These are phyloP conservation scores for Citrullus mucosospermus DNA, from an alignment of 306 rosid genomes.

Conservation along the genomic window DNA sequence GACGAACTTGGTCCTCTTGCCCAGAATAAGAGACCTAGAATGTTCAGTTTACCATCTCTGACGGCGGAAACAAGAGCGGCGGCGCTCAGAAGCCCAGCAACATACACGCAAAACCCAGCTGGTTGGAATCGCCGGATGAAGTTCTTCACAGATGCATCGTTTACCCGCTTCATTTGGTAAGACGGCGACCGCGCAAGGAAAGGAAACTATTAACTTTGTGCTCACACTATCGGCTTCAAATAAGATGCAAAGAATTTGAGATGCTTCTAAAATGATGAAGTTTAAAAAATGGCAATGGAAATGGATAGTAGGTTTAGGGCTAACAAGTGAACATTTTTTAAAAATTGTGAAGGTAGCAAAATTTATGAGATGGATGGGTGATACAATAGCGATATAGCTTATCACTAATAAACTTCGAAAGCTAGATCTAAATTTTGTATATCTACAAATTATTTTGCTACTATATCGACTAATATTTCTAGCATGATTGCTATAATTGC, in stretches of 20 bases:
- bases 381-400: too few relatives aligned
- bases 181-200: not conserved
- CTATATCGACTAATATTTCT: too few relatives aligned
- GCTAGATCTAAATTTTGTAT: too few relatives aligned
- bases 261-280: too few relatives aligned
- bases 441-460: too few relatives aligned
- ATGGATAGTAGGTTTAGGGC: too few relatives aligned
- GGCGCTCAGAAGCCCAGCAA: slow-evolving; percentile 33
- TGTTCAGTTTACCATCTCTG: slow-evolving; percentile 23
- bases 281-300: too few relatives aligned
- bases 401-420: too few relatives aligned
- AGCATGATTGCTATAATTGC: too few relatives aligned
- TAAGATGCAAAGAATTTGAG: not conserved
- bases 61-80: slow-evolving; percentile 34
- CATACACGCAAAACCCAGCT: slow-evolving; percentile 20
- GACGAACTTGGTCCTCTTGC: not conserved
- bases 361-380: too few relatives aligned
- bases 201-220: not conserved
- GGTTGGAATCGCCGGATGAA: not conserved
- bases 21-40: slow-evolving; percentile 27
- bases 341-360: too few relatives aligned
- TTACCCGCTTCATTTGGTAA: not conserved
- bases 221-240: not conserved
- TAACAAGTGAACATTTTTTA: too few relatives aligned
- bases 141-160: not conserved